A percentile compares a stretch with the other conserved stretches of the same genome.
These are phyloP conservation scores for Hymenoscyphus occultus DNA, from an alignment of 2,329 filamentous ascomycete genomes.

Conservation along the genomic window DNA sequence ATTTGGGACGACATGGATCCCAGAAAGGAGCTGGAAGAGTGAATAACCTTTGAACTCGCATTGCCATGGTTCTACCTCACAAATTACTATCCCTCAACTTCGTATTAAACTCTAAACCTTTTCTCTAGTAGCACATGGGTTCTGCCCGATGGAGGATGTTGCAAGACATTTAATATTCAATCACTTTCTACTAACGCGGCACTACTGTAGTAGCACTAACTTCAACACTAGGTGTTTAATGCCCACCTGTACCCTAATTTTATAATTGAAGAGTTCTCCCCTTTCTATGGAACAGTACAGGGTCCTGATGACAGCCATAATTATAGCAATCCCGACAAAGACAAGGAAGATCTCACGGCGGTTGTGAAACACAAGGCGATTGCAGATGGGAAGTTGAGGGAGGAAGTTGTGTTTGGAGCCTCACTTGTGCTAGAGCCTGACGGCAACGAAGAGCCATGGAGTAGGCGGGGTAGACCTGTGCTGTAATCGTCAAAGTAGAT, in stretches of 20 bases:
- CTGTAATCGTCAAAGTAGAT: no score
- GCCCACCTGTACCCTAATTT: no score
- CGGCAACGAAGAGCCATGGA: slow-evolving; percentile 50
- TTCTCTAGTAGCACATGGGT: slow-evolving; percentile 53
- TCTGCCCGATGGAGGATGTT: slow-evolving; percentile 55
- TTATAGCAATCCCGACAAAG: slow-evolving; percentile 55
- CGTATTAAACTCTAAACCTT: slow-evolving; percentile 34
- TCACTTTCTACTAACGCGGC: no score
- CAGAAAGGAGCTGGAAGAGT: slow-evolving; percentile 32
- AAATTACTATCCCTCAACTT: slow-evolving; percentile 12
- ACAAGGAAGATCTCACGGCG: slow-evolving; percentile 46
- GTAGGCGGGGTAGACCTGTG: no score
- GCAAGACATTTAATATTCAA: no score
- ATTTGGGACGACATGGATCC: not conserved
- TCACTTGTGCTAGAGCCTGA: slow-evolving; percentile 67
- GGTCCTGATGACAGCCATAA: slow-evolving; percentile 60
- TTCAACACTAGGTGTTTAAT: no score
- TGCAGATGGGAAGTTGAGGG: slow-evolving; percentile 51
- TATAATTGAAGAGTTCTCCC: no score
- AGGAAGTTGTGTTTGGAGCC: slow-evolving; percentile 63
- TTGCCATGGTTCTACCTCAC: not conserved
- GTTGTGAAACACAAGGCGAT: slow-evolving; percentile 54
- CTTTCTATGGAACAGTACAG: slow-evolving; percentile 29
- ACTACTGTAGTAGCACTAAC: no score
- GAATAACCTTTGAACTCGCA: slow-evolving; percentile 28